These are phyloP conservation scores for Bathelium albidoporum DNA, from an alignment of 495 filamentous ascomycete species.

Conservation along the genomic window DNA sequence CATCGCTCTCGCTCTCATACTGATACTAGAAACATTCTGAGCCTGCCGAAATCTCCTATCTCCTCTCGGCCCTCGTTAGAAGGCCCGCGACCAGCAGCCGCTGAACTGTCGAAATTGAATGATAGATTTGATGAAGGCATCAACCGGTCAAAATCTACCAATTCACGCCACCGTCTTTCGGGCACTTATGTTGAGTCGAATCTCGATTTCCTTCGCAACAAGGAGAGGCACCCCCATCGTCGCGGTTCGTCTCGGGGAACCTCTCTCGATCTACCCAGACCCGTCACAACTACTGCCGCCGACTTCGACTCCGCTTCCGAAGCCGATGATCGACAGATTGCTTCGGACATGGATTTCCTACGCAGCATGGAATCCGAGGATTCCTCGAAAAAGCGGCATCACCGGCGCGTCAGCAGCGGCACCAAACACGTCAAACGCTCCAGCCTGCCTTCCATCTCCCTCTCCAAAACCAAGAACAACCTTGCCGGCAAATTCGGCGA, in stretches of 20 bases:
- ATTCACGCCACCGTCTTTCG: constrained; percentile 51
- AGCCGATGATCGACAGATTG: constrained; percentile 53
- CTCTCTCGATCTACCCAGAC: constrained; percentile 31
- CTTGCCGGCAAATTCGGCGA: constrained; percentile 88
- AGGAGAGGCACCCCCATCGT: constrained; percentile 29
- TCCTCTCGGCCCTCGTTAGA: constrained; percentile 79
- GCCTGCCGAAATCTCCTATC: constrained; percentile 43
- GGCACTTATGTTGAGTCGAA: constrained; percentile 75
- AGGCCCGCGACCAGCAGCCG: constrained; percentile 51
- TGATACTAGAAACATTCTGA: constrained; percentile 21
- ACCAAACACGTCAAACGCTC: constrained; percentile 67
- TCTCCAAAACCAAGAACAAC: constrained; percentile 71
- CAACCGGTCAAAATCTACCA: constrained; percentile 53
- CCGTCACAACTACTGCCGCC: constrained; percentile 20
- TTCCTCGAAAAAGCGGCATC: constrained; percentile 55
- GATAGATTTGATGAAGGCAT: constrained; percentile 34
- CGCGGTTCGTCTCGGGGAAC: not conserved
- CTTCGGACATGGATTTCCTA: constrained; percentile 81
- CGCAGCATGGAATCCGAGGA: constrained; percentile 57
- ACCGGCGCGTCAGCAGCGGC: constrained; percentile 47
- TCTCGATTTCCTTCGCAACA: constrained; percentile 60
- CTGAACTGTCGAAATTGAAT: constrained; percentile 35
- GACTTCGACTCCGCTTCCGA: constrained; percentile 17
- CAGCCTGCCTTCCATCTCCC: constrained; percentile 67
- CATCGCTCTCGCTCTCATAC: constrained; percentile 44